Evolutionary conservation across 2,329 filamentous ascomycete species (phyloP).

Genomic region (Colletotrichum musae): DNA sequence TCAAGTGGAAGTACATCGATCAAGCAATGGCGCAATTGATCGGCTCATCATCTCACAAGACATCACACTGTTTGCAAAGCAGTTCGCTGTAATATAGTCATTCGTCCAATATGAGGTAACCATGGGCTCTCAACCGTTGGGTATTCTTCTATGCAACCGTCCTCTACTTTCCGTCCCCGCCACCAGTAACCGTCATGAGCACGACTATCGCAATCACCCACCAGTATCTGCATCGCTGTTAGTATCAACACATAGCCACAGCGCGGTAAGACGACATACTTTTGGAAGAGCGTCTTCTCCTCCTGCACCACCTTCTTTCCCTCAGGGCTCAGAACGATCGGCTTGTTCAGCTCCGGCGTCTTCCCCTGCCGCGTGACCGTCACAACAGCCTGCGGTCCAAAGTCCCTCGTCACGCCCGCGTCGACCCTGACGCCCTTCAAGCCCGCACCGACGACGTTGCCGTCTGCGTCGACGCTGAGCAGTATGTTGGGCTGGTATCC

Average conservation of each 20-base stretch:
- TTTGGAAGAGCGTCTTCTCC: constrained; percentile 78
- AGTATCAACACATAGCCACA: constrained; percentile 46
- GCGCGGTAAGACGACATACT: constrained; percentile 61
- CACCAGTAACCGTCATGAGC: constrained; percentile 67
- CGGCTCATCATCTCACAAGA: too few relatives aligned
- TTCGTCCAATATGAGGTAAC: background rate
- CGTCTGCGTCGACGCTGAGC: constrained; percentile 63
- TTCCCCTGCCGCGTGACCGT: constrained; percentile 63
- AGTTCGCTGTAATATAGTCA: background rate
- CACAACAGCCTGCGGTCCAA: constrained; percentile 72
- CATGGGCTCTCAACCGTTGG: constrained; percentile 14
- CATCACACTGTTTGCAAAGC: too few relatives aligned
- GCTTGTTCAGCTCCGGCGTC: constrained; percentile 74
- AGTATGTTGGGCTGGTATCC: constrained; percentile 72
- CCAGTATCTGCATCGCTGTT: constrained; percentile 71
- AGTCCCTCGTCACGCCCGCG: constrained; percentile 75
- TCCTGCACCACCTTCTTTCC: constrained; percentile 70
- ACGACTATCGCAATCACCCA: constrained; percentile 71
- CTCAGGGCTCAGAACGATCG: constrained; percentile 72
- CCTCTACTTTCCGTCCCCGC: constrained; percentile 67
- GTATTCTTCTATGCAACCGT: constrained; percentile 20
- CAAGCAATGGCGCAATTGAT: too few relatives aligned
- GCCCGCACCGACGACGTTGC: constrained; percentile 64
- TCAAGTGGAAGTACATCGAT: too few relatives aligned
- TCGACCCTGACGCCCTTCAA: constrained; percentile 72